Evolutionary conservation across 495 filamentous ascomycete species (phyloP).

Genomic region (Penicillium pancosmium): DNA sequence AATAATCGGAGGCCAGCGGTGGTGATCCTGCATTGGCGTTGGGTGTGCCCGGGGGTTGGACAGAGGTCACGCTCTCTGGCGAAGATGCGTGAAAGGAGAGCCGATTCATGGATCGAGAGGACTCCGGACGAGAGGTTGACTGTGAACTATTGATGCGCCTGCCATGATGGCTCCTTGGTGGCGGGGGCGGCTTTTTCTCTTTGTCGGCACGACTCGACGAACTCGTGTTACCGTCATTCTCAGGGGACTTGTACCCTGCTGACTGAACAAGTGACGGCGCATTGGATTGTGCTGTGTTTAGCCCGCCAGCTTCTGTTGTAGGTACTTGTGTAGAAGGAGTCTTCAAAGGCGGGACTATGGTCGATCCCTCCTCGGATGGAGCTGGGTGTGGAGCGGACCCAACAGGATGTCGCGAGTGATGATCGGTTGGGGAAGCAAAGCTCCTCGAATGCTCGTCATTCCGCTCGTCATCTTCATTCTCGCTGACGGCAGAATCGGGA

Average conservation of each 20-base stretch:
- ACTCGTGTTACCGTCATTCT: slow-evolving; percentile 40
- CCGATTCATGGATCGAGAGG: slow-evolving; percentile 30
- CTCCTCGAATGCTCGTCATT: slow-evolving; percentile 10
- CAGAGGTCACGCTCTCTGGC: slow-evolving; percentile 24
- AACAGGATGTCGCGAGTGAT: slow-evolving; percentile 25
- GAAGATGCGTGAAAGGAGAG: slow-evolving; percentile 34
- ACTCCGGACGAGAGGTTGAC: slow-evolving; percentile 29
- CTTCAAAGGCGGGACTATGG: slow-evolving; percentile 14
- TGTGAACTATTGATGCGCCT: slow-evolving; percentile 58
- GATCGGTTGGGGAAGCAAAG: slow-evolving; percentile 22
- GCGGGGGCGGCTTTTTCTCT: slow-evolving; percentile 54
- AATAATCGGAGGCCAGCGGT: slow-evolving; percentile 43
- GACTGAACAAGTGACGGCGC: slow-evolving; percentile 2
- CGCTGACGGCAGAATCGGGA: slow-evolving; percentile 30
- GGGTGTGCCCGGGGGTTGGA: slow-evolving; percentile 29
- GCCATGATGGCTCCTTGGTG: slow-evolving; percentile 68
- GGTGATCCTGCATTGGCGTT: slow-evolving; percentile 57
- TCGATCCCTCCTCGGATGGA: slow-evolving; percentile 31
- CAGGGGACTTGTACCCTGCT: slow-evolving; percentile 40
- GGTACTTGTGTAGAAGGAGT: slow-evolving; percentile 8
- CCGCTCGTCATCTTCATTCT: slow-evolving; percentile 22
- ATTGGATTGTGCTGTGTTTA: slow-evolving; percentile 7
- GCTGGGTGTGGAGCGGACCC: slow-evolving; percentile 33
- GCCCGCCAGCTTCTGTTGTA: slow-evolving; percentile 12
- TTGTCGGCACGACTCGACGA: slow-evolving; percentile 29